Base-by-base conservation (phyloP, 768 basidiomycete genomes). In the Auriscalpium orientale region DNA sequence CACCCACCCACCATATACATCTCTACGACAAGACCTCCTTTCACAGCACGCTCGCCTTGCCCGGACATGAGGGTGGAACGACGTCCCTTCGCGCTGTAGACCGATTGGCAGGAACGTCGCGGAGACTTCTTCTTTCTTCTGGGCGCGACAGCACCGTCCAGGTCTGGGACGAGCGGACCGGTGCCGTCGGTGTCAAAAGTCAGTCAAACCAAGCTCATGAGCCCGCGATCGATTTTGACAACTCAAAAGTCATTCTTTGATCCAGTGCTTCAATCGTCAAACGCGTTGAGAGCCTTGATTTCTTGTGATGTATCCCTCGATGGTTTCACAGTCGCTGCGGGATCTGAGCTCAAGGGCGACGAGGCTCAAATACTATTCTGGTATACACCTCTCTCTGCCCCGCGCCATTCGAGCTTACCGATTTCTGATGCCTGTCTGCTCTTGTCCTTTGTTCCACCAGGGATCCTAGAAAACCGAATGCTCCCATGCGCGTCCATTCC, bases 351-450 rank as follows among this genome's bases (percentile, higher is more conserved):
- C 18, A 80, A 85, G 57, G 82, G 81, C 12, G 85, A 93, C 46
- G 93, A 95, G 59, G 88, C 93, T 1, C 75, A 83, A 8, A 83
- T 97, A 44, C 61, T 91, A 2, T 97, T 87, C 73, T 97, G 93
- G 94, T 91, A 56, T 58, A 74, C 40, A 28, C 4, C 28, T 28
- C 1, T 5, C 28, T 28, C 28, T 28, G 28, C 28, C 28, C 28
- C 28, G 28, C 40, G 40, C 7, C 7, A 1, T 13, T 43, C 40
- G 15, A 43, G 7, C 40, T 28, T 28, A 3, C 22, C 22, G 5
- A 3, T 28, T 28, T 4, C 28, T 28, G 28, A 28, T 28, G 28
- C 28, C 4, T 2, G 28, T 28, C 2, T 55, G 8, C 21, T 37
- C 38, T 12, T 46, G 36, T 8, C 43, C 49, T 47, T 22, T 33